Conservation (phyloP, 2,329 filamentous ascomycete genomes). For the Exserohilum turcica region DNA sequence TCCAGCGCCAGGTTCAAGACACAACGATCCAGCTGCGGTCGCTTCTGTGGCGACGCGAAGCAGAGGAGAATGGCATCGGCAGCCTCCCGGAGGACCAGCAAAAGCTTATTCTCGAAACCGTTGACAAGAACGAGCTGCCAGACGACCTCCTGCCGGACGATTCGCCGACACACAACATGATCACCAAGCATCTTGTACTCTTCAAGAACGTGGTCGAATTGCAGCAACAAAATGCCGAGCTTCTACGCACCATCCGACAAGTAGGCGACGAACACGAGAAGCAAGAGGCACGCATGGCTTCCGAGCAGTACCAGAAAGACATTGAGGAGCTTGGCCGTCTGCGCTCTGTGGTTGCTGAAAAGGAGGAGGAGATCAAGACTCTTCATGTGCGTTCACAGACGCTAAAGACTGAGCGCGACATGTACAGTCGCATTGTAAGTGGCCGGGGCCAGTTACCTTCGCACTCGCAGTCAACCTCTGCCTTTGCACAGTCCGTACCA, state of each 20-base stretch:
- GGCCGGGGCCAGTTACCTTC: slow-evolving; percentile 68
- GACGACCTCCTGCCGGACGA: slow-evolving; percentile 69
- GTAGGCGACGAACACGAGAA: slow-evolving; percentile 90
- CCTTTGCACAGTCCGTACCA: slow-evolving; percentile 30
- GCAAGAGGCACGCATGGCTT: slow-evolving; percentile 73
- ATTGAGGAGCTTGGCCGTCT: slow-evolving; percentile 74
- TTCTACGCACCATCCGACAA: slow-evolving; percentile 81
- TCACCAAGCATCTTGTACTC: slow-evolving; percentile 84
- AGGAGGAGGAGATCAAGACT: slow-evolving; percentile 82
- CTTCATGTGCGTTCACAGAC: slow-evolving; percentile 85
- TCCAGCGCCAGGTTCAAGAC: slow-evolving; percentile 86
- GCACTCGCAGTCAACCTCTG: slow-evolving; percentile 20
- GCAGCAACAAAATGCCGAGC: slow-evolving; percentile 84
- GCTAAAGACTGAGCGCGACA: slow-evolving; percentile 93
- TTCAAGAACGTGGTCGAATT: slow-evolving; percentile 86
- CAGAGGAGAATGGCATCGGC: slow-evolving; percentile 77
- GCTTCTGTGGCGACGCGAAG: slow-evolving; percentile 83
- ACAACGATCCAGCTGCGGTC: slow-evolving; percentile 89
- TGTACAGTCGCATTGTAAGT: slow-evolving; percentile 93
- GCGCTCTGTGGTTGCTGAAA: slow-evolving; percentile 74
- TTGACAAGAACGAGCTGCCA: slow-evolving; percentile 70
- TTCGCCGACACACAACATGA: slow-evolving; percentile 84
- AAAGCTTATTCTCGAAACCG: slow-evolving; percentile 75
- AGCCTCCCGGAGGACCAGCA: slow-evolving; percentile 73
- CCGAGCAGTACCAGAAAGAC: slow-evolving; percentile 60